Evolutionary conservation across 2,329 filamentous ascomycete genomes (phyloP), one percentile per base, ranked within the genome.

Genomic region (Xylariaceae sp.): DNA sequence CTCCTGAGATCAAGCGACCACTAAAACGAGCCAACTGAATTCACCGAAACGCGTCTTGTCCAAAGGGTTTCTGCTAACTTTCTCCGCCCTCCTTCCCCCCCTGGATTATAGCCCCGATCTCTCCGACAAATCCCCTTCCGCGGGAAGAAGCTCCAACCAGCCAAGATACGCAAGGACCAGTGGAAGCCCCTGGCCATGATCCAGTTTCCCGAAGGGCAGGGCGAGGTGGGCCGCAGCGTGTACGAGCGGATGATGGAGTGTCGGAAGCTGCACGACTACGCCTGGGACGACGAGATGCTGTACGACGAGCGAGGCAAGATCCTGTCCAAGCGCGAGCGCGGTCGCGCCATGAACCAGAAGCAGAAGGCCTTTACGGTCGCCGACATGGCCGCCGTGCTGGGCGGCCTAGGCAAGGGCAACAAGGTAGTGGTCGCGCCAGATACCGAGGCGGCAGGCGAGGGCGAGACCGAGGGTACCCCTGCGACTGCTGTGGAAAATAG

Each of bases 191-290:
- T 83, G 52, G 78, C 77, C 35, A 62, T 71, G 46, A 74, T 84
- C 44, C 64, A 71, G 53, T 78, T 85, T 56, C 70, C 70, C 30
- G 44, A 61, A 31, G 73, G 71, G 30, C 61, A 66, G 27, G 73
- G 71, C 42, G 56, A 63, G 17, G 64, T 79, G 11, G 80, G 81
- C 16, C 73, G 73, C 19, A 74, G 69, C 36, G 74, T 76, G 31
- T 83, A 68, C 61, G 75, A 78, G 52, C 78, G 75, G 56, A 68
- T 84, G 51, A 77, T 78, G 51, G 80, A 85, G 64, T 73, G 81
- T 60, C 72, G 76, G 52, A 66, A 66, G 52, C 65, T 76, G 34
- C 80, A 84, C 66, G 74, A 81, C 60, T 70, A 81, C 19, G 65
- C 70, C 28, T 84, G 79, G 78, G 67, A 65, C 41, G 57, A 71